Evolutionary conservation across 2,329 filamentous ascomycete species (phyloP).

Genomic region (Hymenoscyphus occultus): DNA sequence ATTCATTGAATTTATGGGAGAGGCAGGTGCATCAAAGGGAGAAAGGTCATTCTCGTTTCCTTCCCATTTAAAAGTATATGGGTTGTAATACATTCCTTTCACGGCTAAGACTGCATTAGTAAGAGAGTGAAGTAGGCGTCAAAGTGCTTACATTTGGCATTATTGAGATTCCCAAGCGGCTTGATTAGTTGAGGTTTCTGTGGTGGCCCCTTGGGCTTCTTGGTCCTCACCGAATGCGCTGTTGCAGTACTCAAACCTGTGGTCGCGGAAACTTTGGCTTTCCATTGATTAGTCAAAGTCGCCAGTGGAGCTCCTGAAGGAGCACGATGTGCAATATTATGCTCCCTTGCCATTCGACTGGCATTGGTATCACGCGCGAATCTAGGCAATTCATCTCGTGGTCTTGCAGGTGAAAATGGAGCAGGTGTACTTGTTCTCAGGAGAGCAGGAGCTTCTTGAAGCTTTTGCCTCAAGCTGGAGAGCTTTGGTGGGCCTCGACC

Average conservation of each 20-base stretch:
- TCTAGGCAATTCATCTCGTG: constrained; percentile 53
- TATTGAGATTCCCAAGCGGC: constrained; percentile 71
- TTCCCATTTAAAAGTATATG: constrained; percentile 84
- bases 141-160: constrained; percentile 69
- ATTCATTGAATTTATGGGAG: constrained; percentile 47
- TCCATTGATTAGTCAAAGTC: constrained; percentile 43
- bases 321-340: constrained; percentile 57
- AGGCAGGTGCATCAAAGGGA: constrained; percentile 67
- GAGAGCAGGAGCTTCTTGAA: constrained; percentile 53
- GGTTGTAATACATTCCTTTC: constrained; percentile 96
- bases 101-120: constrained; percentile 56
- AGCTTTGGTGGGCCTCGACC: constrained; percentile 66
- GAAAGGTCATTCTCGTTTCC: constrained; percentile 86
- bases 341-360: constrained; percentile 63
- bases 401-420: constrained; percentile 41
- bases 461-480: constrained; percentile 50
- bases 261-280: constrained; percentile 35
- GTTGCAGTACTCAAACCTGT: constrained; percentile 46
- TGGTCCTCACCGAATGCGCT: constrained; percentile 49
- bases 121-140: constrained; percentile 8
- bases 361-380: constrained; percentile 65
- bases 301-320: constrained; percentile 52
- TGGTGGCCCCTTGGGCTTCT: constrained; percentile 53
- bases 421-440: constrained; percentile 53
- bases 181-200: constrained; percentile 88